Base-by-base conservation (phyloP, 305 asterid genomes). In the Fraxinus platypoda region DNA sequence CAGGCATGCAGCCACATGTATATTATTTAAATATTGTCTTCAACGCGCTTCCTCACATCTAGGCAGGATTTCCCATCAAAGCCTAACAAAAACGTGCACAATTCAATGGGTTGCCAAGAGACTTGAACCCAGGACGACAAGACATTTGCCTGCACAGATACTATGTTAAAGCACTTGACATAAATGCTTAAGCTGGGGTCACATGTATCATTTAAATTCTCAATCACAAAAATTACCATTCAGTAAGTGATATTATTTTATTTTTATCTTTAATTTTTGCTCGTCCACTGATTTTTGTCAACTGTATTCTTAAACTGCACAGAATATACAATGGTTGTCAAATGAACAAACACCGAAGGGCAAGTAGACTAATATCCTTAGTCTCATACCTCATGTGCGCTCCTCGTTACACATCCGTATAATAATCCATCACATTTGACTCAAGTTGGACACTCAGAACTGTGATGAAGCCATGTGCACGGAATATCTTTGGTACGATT, bases 271-370 rank as follows among this genome's bases (percentile, higher is more conserved):
- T 77, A 72, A 37, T 78, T 31, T 82, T 49, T 80, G 23, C 30
- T 78, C 41, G 74, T 74, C 46, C 77, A 25, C 6, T 74, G 12
- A n/a, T 62, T 80, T n/a, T 26, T 26, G 11, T 68, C 19, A 23
- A 15, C 52, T 74, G 30, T n/a, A 80, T 41, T 74, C 77, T 73
- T 30, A 49, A 37, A 57, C 73, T 76, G 8, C 49, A 82, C 91
- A 91, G 95, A 91, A 89, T 81, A 86, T 91, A 59, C 87, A 74
- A 25, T 91, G 95, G 95, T 75, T 75, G 72, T 77, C 89, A 25
- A 79, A 87, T 78, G 90, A 87, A 72, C 52, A 78, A 30, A 64
- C 68, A 75, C 59, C 31, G 76, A 74, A 83, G 71, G 82, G 85
- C 43, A 80, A 81, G 80, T 90, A 86, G 83, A 78, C 76, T 73